Conservation (phyloP, 2,329 filamentous ascomycete genomes). For the Calonectria hongkongensis region DNA sequence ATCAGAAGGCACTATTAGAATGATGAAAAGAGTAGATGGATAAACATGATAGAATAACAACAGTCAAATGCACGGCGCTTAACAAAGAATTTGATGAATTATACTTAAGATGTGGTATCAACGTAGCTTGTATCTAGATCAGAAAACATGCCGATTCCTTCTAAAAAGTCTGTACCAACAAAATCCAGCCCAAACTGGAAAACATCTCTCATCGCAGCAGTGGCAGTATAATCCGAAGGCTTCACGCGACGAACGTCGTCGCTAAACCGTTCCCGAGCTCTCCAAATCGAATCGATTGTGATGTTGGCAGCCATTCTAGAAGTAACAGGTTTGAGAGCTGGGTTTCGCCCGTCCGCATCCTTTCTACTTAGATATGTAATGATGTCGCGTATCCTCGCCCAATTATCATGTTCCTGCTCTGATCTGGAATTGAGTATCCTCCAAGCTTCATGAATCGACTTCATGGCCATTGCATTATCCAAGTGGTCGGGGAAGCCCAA, state of each 20-base stretch:
- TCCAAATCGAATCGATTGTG: slow-evolving; percentile 20
- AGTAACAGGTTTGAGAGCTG: slow-evolving; percentile 4
- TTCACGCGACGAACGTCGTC: slow-evolving; percentile 17
- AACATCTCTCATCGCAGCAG: slow-evolving; percentile 20
- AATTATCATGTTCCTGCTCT: slow-evolving; percentile 20
- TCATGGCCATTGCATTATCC: slow-evolving; percentile 12
- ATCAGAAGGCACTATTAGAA: not conserved
- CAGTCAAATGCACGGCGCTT: not conserved
- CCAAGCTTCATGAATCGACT: slow-evolving; percentile 19
- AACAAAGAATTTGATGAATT: not conserved
- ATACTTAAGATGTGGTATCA: slow-evolving; percentile 6
- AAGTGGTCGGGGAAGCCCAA: slow-evolving; percentile 19
- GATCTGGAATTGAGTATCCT: slow-evolving; percentile 19
- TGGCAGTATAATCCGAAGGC: slow-evolving; percentile 17
- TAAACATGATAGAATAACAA: not conserved
- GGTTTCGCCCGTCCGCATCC: slow-evolving; percentile 1
- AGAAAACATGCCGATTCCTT: slow-evolving; percentile 11
- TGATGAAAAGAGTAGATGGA: not conserved
- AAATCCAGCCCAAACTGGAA: slow-evolving; percentile 26
- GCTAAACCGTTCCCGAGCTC: slow-evolving; percentile 25
- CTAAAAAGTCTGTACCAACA: slow-evolving; percentile 21
- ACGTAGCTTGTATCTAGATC: not conserved
- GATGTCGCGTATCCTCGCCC: slow-evolving; percentile 21
- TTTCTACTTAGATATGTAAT: slow-evolving; percentile 20
- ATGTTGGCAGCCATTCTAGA: slow-evolving; percentile 23